These are phyloP conservation scores for Malassezia restricta DNA, from an alignment of 1,284 basidiomycete species.

Conservation along the genomic window DNA sequence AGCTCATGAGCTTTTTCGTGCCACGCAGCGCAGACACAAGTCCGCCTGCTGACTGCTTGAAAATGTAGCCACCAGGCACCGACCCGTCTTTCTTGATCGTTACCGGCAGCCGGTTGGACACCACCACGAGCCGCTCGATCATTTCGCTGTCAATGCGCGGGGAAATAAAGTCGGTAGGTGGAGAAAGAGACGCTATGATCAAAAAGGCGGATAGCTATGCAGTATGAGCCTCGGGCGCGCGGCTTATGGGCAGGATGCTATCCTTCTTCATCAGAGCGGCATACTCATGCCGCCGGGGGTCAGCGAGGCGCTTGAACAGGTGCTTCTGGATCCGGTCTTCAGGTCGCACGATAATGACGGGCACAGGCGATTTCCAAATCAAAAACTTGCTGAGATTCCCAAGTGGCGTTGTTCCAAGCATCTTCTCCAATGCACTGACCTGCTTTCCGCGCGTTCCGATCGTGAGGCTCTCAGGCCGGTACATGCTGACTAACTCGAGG, in stretches of 20 bases:
- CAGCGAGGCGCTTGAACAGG: slow-evolving; percentile 37
- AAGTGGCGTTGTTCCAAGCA: slow-evolving; percentile 38
- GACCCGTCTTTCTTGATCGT: slow-evolving; percentile 42
- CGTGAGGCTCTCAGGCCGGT: slow-evolving; percentile 84
- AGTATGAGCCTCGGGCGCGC: neutral
- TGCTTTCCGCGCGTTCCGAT: slow-evolving; percentile 70
- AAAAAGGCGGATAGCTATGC: neutral
- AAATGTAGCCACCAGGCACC: slow-evolving; percentile 39
- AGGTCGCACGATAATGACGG: slow-evolving; percentile 43
- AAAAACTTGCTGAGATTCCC: slow-evolving; percentile 34
- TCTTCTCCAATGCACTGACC: slow-evolving; percentile 38
- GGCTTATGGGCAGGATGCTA: slow-evolving; percentile 18
- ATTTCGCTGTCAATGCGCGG: neutral
- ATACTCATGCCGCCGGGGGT: slow-evolving; percentile 40
- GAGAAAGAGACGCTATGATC: neutral
- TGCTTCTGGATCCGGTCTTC: slow-evolving; percentile 43
- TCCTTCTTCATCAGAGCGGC: slow-evolving; percentile 32
- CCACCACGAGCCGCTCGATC: slow-evolving; percentile 64
- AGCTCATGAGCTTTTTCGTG: slow-evolving; percentile 41
- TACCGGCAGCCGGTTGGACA: slow-evolving; percentile 78
- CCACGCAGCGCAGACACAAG: slow-evolving; percentile 43
- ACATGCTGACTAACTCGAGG: slow-evolving; percentile 65
- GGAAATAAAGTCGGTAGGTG: neutral
- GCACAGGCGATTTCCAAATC: slow-evolving; percentile 40
- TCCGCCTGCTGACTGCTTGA: slow-evolving; percentile 39